Conservation (phyloP, 108 stramenopile species). For the Discostella stelligeroides region DNA sequence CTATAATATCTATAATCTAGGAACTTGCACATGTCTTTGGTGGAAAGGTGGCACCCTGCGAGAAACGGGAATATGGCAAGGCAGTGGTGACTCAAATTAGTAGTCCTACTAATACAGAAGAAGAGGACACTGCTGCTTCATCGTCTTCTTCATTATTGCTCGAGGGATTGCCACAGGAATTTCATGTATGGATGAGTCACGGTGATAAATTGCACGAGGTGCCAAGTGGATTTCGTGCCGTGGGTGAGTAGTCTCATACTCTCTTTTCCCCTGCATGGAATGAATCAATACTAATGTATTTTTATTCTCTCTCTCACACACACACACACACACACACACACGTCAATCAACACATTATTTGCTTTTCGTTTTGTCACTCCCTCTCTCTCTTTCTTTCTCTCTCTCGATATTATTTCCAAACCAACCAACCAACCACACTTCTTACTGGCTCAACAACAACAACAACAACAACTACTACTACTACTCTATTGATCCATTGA, state of each 20-base stretch:
- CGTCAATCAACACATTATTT: no score
- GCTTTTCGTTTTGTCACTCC: no score
- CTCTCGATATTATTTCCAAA: no score
- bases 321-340: no score
- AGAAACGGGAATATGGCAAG: slow-evolving; percentile 96
- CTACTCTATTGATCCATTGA: no score
- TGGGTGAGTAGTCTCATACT: slow-evolving; percentile 59
- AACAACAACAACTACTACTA: no score
- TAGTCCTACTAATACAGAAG: no score
- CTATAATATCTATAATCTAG: slow-evolving; percentile 6
- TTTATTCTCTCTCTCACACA: background rate
- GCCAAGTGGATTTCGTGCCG: slow-evolving; percentile 90
- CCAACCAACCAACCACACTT: no score
- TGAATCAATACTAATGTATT: background rate
- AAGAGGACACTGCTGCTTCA: no score
- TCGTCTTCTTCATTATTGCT: slow-evolving; percentile 76
- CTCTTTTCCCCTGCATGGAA: no score
- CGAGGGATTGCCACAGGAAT: slow-evolving; percentile 79
- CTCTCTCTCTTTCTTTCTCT: no score
- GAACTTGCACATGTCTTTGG: slow-evolving; percentile 90
- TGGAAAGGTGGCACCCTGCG: slow-evolving; percentile 88
- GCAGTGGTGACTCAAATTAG: slow-evolving; percentile 81
- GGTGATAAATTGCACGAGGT: slow-evolving; percentile 94
- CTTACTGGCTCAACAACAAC: no score
- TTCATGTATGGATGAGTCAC: slow-evolving; percentile 99